Evolutionary conservation across 179 eudicot species (phyloP), one percentile per base, ranked within the genome.

Genomic region (Beta corolliflora): DNA sequence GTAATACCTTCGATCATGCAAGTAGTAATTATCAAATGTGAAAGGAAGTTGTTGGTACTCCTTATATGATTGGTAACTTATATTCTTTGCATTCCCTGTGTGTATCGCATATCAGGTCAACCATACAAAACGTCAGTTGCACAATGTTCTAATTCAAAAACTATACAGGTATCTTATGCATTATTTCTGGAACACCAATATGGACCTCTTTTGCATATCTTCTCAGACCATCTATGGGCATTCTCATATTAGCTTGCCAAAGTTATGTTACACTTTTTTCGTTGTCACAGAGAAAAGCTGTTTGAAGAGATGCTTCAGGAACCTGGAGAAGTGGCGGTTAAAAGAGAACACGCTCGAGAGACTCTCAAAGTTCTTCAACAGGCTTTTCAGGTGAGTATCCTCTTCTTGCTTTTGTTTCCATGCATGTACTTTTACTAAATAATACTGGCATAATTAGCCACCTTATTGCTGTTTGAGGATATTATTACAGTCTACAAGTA

Each of bases 281-380:
- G 56, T 44, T 79, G 44, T 50, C 46, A 60, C 91, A 96, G 99
- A 81, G 98, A 96, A 65, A 90, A 94, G 82, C 87, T 94, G 79
- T 91, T 96, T 63, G 94, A 91, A 79, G 96, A 92, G 87, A 92
- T 96, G 98, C 88, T 96, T 79, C 94, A 86, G 81, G 99, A 96
- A 87, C 98, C 99, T 45, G 93, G 95, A 67, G 99, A 96, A 83
- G 88, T 96, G 75, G 87, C 93, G 44, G 73, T 83, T 64, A 94
- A 91, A 88, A 92, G 99, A 88, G 90, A 90, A 90, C 97, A 89
- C 54, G 85, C 93, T 29, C 91, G 93, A 71, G 98, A 92, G 83
- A 89, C 90, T 46, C 93, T 96, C 4, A 89, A 82, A 82, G 93
- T 94, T 78, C 94, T 94, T 80, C 96, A 91, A 77, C 97, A 91